Base-by-base conservation (phyloP, 2,329 filamentous ascomycete species). In the Simplicillium aogashimaense region DNA sequence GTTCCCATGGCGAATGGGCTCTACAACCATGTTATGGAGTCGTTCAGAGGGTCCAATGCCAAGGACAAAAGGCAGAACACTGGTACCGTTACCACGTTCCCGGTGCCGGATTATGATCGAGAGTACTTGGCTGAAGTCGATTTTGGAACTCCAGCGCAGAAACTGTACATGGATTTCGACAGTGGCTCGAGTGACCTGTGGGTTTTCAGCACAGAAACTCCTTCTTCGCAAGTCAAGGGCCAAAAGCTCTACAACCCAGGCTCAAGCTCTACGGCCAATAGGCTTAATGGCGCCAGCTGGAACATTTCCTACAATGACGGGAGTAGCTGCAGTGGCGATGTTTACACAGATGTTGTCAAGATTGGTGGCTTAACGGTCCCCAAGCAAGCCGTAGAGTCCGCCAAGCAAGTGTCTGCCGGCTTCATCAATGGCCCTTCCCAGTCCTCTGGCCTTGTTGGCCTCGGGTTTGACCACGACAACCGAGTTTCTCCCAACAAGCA, bases 401-500 rank as follows among this genome's bases (percentile, higher is more conserved):
- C 67, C 5, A 53, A 50, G 8, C 51, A 57, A 20, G 64, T 69
- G 15, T 67, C 64, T 13, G 31, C 43, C 2, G 51, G 57, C 18
- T 67, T 70, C 8, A 47, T 56, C 12, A 55, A 64, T 36, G 43
- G 53, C 9, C 9, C 5, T 9, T 53, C 57, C 31, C 59, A 58
- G 9, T 66, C 29, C 51, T 63, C 67, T 37, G 67, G 67, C 2
- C 53, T 71, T 4, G 47, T 71, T 5, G 68, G 67, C 2, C 51
- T 70, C 1, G 66, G 56, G 0, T 70, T 69, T 39, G 60, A 60
- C 38, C 48, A 40, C 11, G 53, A 69, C 42, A 70, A 69, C 50
- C 67, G 63, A 1, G 63, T 68, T 12, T 37, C 42, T 29, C 66
- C 66, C 1, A 50, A 43, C 2, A 44, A 55, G 37, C 65, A 69